Evolutionary conservation across 176 grass and related monocot genomes (phyloP), one percentile per base, ranked within the genome.

Genomic region (Typha latifolia): DNA sequence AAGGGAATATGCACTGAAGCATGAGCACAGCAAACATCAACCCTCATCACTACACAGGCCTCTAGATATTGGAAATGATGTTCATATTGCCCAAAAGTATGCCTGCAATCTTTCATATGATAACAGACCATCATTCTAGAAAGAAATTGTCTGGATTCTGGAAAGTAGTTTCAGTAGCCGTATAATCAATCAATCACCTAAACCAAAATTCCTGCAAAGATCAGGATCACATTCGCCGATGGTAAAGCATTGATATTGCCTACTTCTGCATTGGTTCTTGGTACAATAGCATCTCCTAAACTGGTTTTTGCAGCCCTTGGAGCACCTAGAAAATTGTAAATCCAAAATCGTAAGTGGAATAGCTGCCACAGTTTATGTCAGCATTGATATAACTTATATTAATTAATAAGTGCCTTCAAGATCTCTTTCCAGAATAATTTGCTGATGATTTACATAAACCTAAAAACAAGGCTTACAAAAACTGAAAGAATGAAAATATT

Each of bases 151-250:
- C 1, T 14, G 26, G 0, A 43, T 20, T n/a, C 3, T 14, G 26
- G 0, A 43, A 16, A 5, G 51, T 14, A 43, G 9, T 43, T 37
- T 37, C 34, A 6, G 7, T 37, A 79, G 48, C 12, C 5, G 3
- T 2, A 77, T 62, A 12, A 68, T 49, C 62, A 12, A 68, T 49
- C 62, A 43, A 70, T 80, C 89, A 97, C 88, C 88, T 92, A 72
- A 97, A 85, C 93, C 93, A 97, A 32, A 97, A 73, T 97, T 97
- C 83, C 88, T 86, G 73, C 93, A 97, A 83, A 97, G 88, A 80
- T 92, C 93, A 16, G 88, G 93, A 75, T 97, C 93, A 72, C 88
- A 97, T 84, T 97, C 93, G 64, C 88, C 85, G 43, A 88, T 88
- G 51, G 93, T 85, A 73, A 97, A 92, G 80, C 93, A 97, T 22